phyloP scores from a whole-genome alignment of 148 eudicot genomes.

The Rhododendron vialii region DNA sequence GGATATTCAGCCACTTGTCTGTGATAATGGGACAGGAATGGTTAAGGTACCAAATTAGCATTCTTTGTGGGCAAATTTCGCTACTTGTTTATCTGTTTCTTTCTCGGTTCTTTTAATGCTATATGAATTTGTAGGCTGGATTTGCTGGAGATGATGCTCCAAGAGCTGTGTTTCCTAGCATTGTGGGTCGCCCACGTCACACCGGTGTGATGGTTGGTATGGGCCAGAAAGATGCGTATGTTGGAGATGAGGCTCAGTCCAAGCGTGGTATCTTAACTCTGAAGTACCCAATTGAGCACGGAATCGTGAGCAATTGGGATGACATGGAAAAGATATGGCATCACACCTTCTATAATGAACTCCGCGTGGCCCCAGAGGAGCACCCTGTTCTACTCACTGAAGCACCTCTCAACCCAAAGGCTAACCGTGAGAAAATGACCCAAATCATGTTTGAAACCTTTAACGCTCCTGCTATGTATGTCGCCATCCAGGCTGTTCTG shows the following conservation, averaged over 20 bases:
- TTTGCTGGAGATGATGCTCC: slow-evolving; percentile 73
- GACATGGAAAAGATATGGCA: slow-evolving; percentile 27
- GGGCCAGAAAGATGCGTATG: slow-evolving; percentile 25
- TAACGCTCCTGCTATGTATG: slow-evolving; percentile 22
- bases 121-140: slow-evolving; percentile 39
- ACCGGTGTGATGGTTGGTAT: slow-evolving; percentile 27
- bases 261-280: slow-evolving; percentile 22
- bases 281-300: slow-evolving; percentile 24
- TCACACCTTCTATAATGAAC: slow-evolving; percentile 21
- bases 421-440: slow-evolving; percentile 25
- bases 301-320: slow-evolving; percentile 22
- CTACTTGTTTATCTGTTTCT: not conserved
- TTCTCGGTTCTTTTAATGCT: not conserved
- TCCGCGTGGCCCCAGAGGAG: slow-evolving; percentile 25
- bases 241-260: slow-evolving; percentile 23
- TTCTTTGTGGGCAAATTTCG: not conserved
- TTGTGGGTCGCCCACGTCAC: slow-evolving; percentile 51
- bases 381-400: slow-evolving; percentile 24
- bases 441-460: slow-evolving; percentile 24
- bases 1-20: slow-evolving; percentile 23
- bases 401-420: slow-evolving; percentile 27
- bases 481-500: slow-evolving; percentile 24
- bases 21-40: slow-evolving; percentile 25
- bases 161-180: slow-evolving; percentile 57
- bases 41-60: slow-evolving; percentile 14